These are phyloP conservation scores for Hypoxylon perforatum DNA, from an alignment of 495 filamentous ascomycete species.

Conservation along the genomic window DNA sequence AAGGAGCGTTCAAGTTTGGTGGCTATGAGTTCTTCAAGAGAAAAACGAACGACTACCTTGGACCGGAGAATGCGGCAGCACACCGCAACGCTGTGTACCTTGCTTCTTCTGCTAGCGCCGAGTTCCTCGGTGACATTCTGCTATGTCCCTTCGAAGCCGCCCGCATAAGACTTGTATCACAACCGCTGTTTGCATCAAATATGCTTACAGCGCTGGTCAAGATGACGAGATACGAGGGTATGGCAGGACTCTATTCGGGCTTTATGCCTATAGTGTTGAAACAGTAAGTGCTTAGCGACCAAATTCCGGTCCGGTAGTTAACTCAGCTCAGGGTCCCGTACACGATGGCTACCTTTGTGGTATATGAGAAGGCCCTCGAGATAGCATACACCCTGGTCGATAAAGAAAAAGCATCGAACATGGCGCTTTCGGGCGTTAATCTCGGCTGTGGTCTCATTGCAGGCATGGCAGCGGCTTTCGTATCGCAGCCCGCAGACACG, in stretches of 20 bases:
- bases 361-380: conserved; percentile 85
- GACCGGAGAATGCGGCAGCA: conserved; percentile 71
- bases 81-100: conserved; percentile 79
- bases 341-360: conserved; percentile 92
- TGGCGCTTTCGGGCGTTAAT: conserved; percentile 78
- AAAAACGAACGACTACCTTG: conserved; percentile 73
- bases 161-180: conserved; percentile 78
- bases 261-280: conserved; percentile 81
- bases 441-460: conserved; percentile 84
- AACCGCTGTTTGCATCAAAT: conserved; percentile 73
- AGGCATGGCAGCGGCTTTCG: conserved; percentile 85
- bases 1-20: conserved; percentile 83
- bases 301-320: not conserved
- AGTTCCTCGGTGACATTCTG: conserved; percentile 79
- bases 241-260: conserved; percentile 78
- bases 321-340: conserved; percentile 69
- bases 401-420: conserved; percentile 69
- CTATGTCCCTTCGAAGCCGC: conserved; percentile 81
- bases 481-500: conserved; percentile 89
- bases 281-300: conserved; percentile 55
- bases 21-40: conserved; percentile 84
- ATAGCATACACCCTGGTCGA: conserved; percentile 68
- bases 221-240: conserved; percentile 73
- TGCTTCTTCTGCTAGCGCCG: conserved; percentile 73
- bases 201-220: conserved; percentile 70